phyloP scores from a whole-genome alignment of 768 basidiomycete genomes.

The Auricularia sp. region DNA sequence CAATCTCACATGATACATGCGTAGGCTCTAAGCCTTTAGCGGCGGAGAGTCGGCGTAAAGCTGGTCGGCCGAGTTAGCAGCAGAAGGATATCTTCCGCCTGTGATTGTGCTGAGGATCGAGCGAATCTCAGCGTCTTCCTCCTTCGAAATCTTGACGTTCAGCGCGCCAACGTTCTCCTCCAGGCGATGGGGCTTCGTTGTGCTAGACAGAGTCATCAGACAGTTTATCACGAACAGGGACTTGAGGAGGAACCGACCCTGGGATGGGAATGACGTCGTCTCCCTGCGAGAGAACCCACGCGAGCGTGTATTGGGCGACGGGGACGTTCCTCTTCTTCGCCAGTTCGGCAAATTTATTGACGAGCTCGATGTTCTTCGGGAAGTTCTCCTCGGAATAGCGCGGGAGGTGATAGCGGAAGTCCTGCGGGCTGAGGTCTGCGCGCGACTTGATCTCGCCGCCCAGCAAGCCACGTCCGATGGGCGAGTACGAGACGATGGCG shows the following conservation, averaged over 20 bases:
- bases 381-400: slow-evolving; percentile 10
- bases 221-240: no score
- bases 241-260: slow-evolving; percentile 3
- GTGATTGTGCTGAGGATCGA: slow-evolving; percentile 8
- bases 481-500: slow-evolving; percentile 41
- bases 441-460: slow-evolving; percentile 34
- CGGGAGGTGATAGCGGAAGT: slow-evolving; percentile 6
- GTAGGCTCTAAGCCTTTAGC: background rate
- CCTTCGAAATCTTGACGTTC: slow-evolving; percentile 23
- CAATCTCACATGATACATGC: no score
- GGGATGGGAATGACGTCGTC: slow-evolving; percentile 17
- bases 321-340: slow-evolving; percentile 13
- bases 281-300: slow-evolving; percentile 15
- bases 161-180: slow-evolving; percentile 35
- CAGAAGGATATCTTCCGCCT: background rate
- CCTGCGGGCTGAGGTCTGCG: slow-evolving; percentile 4
- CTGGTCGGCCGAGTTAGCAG: background rate
- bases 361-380: slow-evolving; percentile 12
- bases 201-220: background rate
- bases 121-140: slow-evolving; percentile 32
- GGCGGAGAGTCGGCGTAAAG: background rate
- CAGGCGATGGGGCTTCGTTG: slow-evolving; percentile 13
- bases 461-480: slow-evolving; percentile 43
- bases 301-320: slow-evolving; percentile 15
- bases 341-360: slow-evolving; percentile 9